These are phyloP conservation scores for Paramecium tetraurelia DNA, from an alignment of 73 alveolate species.

Conservation along the genomic window DNA sequence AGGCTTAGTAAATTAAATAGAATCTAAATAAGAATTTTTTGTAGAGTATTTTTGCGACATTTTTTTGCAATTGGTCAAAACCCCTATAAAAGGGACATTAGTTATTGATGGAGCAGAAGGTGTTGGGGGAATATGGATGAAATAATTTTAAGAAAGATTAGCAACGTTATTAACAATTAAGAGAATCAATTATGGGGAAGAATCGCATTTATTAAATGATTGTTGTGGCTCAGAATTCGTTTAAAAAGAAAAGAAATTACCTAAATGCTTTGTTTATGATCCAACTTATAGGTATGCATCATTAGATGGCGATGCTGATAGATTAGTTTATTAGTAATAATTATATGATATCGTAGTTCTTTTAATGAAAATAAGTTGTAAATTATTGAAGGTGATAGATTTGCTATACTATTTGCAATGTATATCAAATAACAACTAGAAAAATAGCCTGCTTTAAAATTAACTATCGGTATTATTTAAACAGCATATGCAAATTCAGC, in stretches of 20 bases:
- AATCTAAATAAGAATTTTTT: neutral
- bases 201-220: conserved; percentile 72
- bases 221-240: conserved; percentile 91
- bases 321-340: conserved; percentile 81
- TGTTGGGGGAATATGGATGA: conserved; percentile 78
- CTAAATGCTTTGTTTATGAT: conserved; percentile 65
- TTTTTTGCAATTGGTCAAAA: neutral
- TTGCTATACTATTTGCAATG: conserved; percentile 72
- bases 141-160: conserved; percentile 51
- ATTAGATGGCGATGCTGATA: conserved; percentile 94
- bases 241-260: conserved; percentile 78
- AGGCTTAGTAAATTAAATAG: neutral
- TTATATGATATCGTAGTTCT: conserved; percentile 54
- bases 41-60: neutral
- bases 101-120: conserved; percentile 90
- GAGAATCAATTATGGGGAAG: conserved; percentile 68
- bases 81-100: neutral
- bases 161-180: conserved; percentile 55
- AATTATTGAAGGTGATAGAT: conserved; percentile 87
- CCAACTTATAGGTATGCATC: conserved; percentile 72
- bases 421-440: conserved; percentile 61
- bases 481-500: conserved; percentile 94
- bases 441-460: neutral
- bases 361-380: neutral
- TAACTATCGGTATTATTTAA: conserved; percentile 76